Evolutionary conservation across 257 asterid genomes (phyloP).

Genomic region (Leptodermis oblonga): DNA sequence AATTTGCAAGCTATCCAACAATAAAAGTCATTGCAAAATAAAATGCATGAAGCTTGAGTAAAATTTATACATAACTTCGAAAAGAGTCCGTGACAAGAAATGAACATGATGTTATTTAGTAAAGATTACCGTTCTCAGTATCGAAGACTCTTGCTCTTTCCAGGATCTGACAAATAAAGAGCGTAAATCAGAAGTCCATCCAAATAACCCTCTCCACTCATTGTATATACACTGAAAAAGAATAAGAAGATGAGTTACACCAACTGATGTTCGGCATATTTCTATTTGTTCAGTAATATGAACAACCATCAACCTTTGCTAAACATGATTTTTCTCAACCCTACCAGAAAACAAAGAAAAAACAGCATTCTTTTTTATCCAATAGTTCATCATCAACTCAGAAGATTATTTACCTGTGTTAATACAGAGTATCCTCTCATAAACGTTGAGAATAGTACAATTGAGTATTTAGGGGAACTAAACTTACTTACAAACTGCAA

Average conservation of each 20-base stretch:
- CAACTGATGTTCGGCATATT: not conserved
- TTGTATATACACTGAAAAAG: conserved; percentile 67
- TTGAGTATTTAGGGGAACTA: not conserved
- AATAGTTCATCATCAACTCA: not conserved
- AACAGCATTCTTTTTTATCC: not conserved
- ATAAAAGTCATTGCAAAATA: not conserved
- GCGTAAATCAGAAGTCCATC: conserved; percentile 74
- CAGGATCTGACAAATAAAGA: conserved; percentile 47
- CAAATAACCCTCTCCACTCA: conserved; percentile 73
- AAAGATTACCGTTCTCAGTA: conserved; percentile 51
- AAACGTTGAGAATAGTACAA: not conserved
- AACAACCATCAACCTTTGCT: not conserved
- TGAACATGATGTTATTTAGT: not conserved
- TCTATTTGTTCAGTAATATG: not conserved
- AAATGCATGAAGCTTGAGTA: not conserved
- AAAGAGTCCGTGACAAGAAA: not conserved
- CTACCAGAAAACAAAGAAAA: not conserved
- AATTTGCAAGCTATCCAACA: not conserved
- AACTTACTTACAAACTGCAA: not conserved
- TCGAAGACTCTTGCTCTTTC: conserved; percentile 55
- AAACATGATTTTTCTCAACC: not conserved
- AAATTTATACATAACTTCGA: conserved; percentile 3
- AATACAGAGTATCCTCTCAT: not conserved
- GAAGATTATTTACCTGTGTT: not conserved
- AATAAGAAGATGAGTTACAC: conserved; percentile 10